Evolutionary conservation across 1,284 basidiomycete genomes (phyloP), one percentile per base, ranked within the genome.

Genomic region (Leccinum huronense): DNA sequence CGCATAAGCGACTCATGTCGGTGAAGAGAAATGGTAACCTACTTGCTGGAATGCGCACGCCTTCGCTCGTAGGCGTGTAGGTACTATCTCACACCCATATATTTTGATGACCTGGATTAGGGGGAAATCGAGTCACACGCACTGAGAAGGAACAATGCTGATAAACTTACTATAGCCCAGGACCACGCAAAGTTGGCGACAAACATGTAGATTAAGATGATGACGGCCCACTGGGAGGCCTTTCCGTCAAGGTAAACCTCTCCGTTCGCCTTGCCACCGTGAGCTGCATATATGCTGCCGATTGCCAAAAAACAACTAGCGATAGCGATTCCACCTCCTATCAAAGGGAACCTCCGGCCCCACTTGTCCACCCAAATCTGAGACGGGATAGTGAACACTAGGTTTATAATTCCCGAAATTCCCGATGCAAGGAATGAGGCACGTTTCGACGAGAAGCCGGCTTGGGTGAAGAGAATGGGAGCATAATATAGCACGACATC

Each of bases 391-490:
- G 82, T 83, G 60, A 77, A 76, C 13, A 73, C 75, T n/a, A 84
- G 66, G 64, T 80, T 81, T 42, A 83, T 70, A 54, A 85, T 74
- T 45, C 83, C 84, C 3, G 82, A 82, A 9, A 85, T 77, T 8
- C 83, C 84, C 7, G 82, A 82, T 0, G 84, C 83, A 31, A 85
- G 74, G 72, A 85, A 84, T 0, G 82, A 79, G 7, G 82, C 78
- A 42, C 78, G 78, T 45, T 75, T 75, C 0, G 78, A 78, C 5
- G 79, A 78, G 19, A 85, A 76, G 36, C 83, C 81, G 2, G 82
- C 83, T 70, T 84, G 83, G 5, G 78, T 71, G 68, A 86, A 86
- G 16, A 85, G 72, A 3, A 81, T 75, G 0, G 84, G 84, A 0
- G 83, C 83, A 64, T 82, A 85, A 73, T 83, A 75, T n/a, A 72